These are phyloP conservation scores for Fraxinus dipetala DNA, from an alignment of 305 asterid species.

Conservation along the genomic window DNA sequence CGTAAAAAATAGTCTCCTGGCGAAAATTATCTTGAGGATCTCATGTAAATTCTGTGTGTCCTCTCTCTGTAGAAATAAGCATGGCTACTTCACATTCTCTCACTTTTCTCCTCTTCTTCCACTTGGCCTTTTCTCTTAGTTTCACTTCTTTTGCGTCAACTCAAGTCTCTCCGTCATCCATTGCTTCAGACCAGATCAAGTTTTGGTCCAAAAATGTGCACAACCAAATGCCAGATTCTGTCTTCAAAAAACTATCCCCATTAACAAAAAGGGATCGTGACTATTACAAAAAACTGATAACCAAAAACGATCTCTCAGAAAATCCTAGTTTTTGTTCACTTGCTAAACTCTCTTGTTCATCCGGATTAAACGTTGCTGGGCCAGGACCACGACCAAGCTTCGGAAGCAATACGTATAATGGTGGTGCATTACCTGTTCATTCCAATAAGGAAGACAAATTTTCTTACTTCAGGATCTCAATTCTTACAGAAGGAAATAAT, in stretches of 20 bases:
- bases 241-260: slow-evolving; percentile 35
- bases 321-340: slow-evolving; percentile 22
- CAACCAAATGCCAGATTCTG: slow-evolving; percentile 28
- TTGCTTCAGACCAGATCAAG: too few relatives aligned
- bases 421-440: too few relatives aligned
- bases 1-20: too few relatives aligned
- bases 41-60: too few relatives aligned
- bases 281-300: not conserved
- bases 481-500: not conserved
- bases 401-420: too few relatives aligned
- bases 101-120: not conserved
- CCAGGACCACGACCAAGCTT: too few relatives aligned
- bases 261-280: slow-evolving; percentile 12
- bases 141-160: too few relatives aligned
- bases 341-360: slow-evolving; percentile 29
- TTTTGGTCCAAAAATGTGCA: slow-evolving; percentile 14
- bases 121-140: too few relatives aligned
- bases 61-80: too few relatives aligned
- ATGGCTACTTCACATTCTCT: not conserved
- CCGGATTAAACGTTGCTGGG: not conserved
- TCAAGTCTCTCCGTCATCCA: too few relatives aligned
- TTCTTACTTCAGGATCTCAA: slow-evolving; percentile 35
- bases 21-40: too few relatives aligned
- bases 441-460: not conserved
- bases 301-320: slow-evolving; percentile 6